Evolutionary conservation across 2,329 filamentous ascomycete genomes (phyloP).

Genomic region (Arthrobotrys megalospora): DNA sequence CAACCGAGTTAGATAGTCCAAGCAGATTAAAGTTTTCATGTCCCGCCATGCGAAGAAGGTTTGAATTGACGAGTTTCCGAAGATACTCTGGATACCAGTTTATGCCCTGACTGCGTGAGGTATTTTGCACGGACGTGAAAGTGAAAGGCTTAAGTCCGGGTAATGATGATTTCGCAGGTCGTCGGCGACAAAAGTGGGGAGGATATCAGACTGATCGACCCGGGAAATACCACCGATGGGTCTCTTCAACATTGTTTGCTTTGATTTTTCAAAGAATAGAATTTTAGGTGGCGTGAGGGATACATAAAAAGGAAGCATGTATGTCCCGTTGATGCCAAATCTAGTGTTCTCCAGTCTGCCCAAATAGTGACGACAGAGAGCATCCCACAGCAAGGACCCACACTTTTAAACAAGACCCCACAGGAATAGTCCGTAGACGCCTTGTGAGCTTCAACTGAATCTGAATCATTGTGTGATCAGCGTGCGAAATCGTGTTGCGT

Average conservation of each 20-base stretch:
- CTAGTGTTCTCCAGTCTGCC: conserved; percentile 1
- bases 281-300: background rate
- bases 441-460: background rate
- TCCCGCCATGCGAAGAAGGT: conserved; percentile 1
- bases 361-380: conserved; percentile 1
- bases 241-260: background rate
- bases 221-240: conserved; percentile 11
- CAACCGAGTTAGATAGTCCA: background rate
- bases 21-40: conserved; percentile 5
- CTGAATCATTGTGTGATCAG: conserved; percentile 8
- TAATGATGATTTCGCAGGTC: background rate
- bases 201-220: background rate
- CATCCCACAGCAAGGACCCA: conserved; percentile 7
- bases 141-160: conserved; percentile 10
- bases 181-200: background rate
- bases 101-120: conserved; percentile 3
- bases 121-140: conserved; percentile 1
- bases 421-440: conserved; percentile 7
- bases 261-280: background rate
- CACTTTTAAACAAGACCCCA: background rate
- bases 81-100: conserved; percentile 4
- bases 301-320: background rate
- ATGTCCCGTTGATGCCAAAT: conserved; percentile 3
- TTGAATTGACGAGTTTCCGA: conserved; percentile 5
- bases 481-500: conserved; percentile 42